A percentile compares a stretch with the other conserved stretches of the same genome.
These are phyloP conservation scores for Trichophyton schoenleinii DNA, from an alignment of 2,329 filamentous ascomycete genomes.

Conservation along the genomic window DNA sequence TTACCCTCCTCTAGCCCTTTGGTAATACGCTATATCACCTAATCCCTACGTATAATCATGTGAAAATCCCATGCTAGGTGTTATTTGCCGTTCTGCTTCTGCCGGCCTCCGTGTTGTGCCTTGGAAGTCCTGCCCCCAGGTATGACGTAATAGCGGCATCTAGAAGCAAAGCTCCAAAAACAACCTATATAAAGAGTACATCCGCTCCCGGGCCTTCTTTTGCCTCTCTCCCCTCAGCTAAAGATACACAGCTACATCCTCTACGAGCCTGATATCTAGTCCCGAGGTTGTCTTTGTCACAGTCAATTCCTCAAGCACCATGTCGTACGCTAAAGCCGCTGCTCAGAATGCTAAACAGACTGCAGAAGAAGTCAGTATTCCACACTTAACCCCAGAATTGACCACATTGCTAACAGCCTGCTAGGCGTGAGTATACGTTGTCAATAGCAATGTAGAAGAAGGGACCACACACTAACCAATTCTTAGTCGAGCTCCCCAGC, in stretches of 20 bases:
- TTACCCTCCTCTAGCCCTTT: neutral
- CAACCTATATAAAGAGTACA: neutral
- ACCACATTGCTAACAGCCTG: slow-evolving; percentile 11
- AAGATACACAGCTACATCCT: neutral
- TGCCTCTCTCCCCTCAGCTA: neutral
- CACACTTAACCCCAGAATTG: neutral
- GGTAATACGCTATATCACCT: neutral
- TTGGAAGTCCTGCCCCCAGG: neutral
- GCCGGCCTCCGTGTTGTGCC: neutral
- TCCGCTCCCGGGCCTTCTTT: neutral
- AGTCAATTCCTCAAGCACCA: slow-evolving; percentile 13
- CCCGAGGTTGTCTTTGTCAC: neutral
- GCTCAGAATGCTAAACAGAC: slow-evolving; percentile 36
- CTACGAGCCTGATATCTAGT: neutral
- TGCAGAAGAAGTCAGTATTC: slow-evolving; percentile 33
- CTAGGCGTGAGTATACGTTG: slow-evolving; percentile 27
- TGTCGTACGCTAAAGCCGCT: slow-evolving; percentile 40
- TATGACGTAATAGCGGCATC: neutral
- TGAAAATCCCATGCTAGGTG: neutral
- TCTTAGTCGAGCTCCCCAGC: slow-evolving; percentile 31
- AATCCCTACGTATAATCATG: neutral
- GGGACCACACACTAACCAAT: neutral
- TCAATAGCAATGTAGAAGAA: neutral
- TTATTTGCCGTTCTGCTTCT: neutral
- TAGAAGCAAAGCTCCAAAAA: neutral